Conservation (phyloP, 2,329 filamentous ascomycete genomes). For the Cryphonectria parasitica region DNA sequence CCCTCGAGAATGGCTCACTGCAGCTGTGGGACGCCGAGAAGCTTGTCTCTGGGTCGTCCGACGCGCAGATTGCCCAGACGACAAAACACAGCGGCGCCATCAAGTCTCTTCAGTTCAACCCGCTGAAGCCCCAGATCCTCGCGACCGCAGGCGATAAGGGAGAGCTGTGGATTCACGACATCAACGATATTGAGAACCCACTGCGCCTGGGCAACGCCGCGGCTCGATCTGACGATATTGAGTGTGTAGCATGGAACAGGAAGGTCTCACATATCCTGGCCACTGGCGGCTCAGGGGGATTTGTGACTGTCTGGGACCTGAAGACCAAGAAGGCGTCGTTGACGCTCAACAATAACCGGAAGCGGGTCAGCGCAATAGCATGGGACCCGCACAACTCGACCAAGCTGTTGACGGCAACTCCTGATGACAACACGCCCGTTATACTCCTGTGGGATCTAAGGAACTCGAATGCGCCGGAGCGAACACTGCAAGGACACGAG, state of each 20-base stretch:
- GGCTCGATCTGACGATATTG: conserved; percentile 90
- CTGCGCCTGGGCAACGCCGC: conserved; percentile 87
- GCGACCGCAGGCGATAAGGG: conserved; percentile 93
- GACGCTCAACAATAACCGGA: conserved; percentile 93
- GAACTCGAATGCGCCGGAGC: conserved; percentile 93
- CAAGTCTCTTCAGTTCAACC: conserved; percentile 96
- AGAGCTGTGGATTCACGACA: conserved; percentile 93
- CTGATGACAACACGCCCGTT: conserved; percentile 84
- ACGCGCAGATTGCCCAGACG: conserved; percentile 84
- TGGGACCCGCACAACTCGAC: conserved; percentile 98
- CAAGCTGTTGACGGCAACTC: conserved; percentile 89
- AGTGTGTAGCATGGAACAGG: conserved; percentile 97
- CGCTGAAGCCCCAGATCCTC: conserved; percentile 84
- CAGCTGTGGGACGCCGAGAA: conserved; percentile 90
- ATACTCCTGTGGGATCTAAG: conserved; percentile 94
- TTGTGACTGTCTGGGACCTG: conserved; percentile 97
- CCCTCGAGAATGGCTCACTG: conserved; percentile 90
- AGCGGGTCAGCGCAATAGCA: conserved; percentile 90
- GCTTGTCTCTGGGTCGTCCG: conserved; percentile 60
- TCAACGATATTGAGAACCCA: conserved; percentile 86
- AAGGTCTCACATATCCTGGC: conserved; percentile 96
- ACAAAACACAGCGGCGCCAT: conserved; percentile 91
- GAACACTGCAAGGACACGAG: conserved; percentile 87
- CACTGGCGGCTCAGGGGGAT: conserved; percentile 88
- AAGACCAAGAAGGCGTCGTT: conserved; percentile 97